These are phyloP conservation scores for Fonsecaea erecta DNA, from an alignment of 2,329 filamentous ascomycete species.

Conservation along the genomic window DNA sequence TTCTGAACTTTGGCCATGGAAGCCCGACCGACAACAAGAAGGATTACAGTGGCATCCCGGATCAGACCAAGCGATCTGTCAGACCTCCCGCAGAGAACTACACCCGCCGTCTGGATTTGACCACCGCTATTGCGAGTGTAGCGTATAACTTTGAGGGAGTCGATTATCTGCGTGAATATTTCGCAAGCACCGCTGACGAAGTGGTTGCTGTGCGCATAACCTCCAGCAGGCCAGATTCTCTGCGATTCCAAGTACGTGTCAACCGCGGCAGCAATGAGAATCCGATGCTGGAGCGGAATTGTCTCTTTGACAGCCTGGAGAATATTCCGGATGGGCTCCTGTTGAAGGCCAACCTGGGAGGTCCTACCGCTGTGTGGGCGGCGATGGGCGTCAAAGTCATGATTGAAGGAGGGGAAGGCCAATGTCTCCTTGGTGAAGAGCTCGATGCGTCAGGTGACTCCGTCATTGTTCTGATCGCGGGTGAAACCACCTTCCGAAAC, in stretches of 20 bases:
- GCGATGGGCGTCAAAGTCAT: slow-evolving; percentile 8
- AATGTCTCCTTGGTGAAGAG: slow-evolving; percentile 6
- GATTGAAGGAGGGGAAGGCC: neutral
- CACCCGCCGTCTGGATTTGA: slow-evolving; percentile 44
- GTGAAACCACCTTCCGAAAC: slow-evolving; percentile 13
- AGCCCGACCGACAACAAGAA: slow-evolving; percentile 7
- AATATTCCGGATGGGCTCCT: neutral
- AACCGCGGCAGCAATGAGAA: slow-evolving; percentile 10
- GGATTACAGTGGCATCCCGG: slow-evolving; percentile 8
- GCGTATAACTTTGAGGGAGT: slow-evolving; percentile 46
- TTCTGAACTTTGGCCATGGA: slow-evolving; percentile 44
- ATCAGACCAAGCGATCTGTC: neutral
- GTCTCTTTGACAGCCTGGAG: slow-evolving; percentile 1
- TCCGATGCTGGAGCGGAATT: slow-evolving; percentile 1
- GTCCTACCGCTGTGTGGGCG: neutral
- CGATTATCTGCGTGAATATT: slow-evolving; percentile 44
- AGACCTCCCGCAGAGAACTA: slow-evolving; percentile 44
- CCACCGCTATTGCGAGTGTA: slow-evolving; percentile 44
- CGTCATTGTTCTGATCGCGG: slow-evolving; percentile 4
- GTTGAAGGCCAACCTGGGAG: slow-evolving; percentile 7
- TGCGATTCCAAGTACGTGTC: slow-evolving; percentile 1
- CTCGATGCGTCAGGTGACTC: slow-evolving; percentile 1
- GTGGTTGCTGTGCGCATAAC: slow-evolving; percentile 40
- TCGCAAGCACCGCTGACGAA: slow-evolving; percentile 52
- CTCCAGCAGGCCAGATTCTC: neutral